These are phyloP conservation scores for Phoma sp. DNA, from an alignment of 2,329 filamentous ascomycete species.

Conservation along the genomic window DNA sequence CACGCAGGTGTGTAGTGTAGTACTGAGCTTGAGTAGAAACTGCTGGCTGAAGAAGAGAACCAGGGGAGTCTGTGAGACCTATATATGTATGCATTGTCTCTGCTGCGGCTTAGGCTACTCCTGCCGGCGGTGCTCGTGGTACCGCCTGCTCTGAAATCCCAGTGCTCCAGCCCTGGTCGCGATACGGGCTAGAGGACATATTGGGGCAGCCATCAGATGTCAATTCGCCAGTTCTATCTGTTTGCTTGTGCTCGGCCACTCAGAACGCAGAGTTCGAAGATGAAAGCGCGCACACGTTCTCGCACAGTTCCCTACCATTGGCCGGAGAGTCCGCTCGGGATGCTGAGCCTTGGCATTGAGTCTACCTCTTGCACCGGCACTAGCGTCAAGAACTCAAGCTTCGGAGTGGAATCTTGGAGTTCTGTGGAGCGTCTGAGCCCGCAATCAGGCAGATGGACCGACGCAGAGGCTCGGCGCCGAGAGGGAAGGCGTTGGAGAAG, in stretches of 20 bases:
- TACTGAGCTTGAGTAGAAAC: conserved; percentile 21
- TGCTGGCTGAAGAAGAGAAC: conserved; percentile 25
- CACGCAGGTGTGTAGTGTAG: conserved; percentile 19
- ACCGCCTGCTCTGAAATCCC: conserved; percentile 9
- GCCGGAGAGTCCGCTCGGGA: conserved; percentile 9
- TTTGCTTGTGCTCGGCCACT: conserved; percentile 18
- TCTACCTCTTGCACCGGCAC: conserved; percentile 8
- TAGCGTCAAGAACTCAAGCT: conserved; percentile 15
- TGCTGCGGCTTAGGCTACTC: conserved; percentile 19
- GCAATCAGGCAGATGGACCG: conserved; percentile 14
- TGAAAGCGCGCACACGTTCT: conserved; percentile 25
- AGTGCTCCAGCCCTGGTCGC: conserved; percentile 20
- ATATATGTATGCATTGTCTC: conserved; percentile 28
- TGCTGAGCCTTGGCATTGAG: conserved; percentile 15
- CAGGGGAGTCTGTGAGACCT: conserved; percentile 19
- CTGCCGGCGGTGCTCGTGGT: conserved; percentile 19
- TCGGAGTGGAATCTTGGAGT: conserved; percentile 19
- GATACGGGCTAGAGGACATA: conserved; percentile 16
- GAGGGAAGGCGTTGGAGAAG: conserved; percentile 12
- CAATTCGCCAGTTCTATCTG: conserved; percentile 14
- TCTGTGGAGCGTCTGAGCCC: conserved; percentile 10
- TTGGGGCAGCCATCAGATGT: conserved; percentile 16
- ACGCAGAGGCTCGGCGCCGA: conserved; percentile 13
- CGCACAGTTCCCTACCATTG: conserved; percentile 20
- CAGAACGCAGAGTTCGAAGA: conserved; percentile 10